Conservation (phyloP, 208 protist species). For the Trypanosoma vivax region DNA sequence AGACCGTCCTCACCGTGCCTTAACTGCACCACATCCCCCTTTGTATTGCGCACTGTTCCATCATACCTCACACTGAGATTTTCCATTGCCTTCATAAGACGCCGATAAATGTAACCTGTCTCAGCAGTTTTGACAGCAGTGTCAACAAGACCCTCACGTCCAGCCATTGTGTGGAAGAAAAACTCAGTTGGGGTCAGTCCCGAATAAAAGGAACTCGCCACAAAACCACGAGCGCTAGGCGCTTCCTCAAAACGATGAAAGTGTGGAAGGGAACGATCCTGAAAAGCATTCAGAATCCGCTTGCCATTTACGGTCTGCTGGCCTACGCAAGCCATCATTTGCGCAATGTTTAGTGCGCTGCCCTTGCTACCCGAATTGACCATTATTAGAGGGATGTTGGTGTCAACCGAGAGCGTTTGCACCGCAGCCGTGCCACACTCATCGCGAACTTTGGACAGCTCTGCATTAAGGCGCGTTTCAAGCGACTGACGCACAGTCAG, state of each 20-base stretch:
- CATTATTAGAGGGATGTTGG: conserved; percentile 99
- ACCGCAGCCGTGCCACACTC: conserved; percentile 95
- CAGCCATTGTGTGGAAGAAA: conserved; percentile 99
- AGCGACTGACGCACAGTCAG: conserved; percentile 93
- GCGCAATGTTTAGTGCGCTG: conserved; percentile 99
- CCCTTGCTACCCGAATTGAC: conserved; percentile 96
- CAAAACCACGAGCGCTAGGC: conserved; percentile 96
- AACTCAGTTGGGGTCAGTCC: conserved; percentile 98
- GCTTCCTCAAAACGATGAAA: conserved; percentile 88
- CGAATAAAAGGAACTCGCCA: conserved; percentile 98
- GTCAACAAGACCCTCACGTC: conserved; percentile 98
- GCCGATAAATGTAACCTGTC: conserved; percentile 99
- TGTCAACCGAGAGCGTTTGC: conserved; percentile 81
- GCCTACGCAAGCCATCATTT: conserved; percentile 99
- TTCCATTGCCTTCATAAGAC: conserved; percentile 99
- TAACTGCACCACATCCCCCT: conserved; percentile 94
- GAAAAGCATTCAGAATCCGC: conserved; percentile 97
- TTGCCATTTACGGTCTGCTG: conserved; percentile 98
- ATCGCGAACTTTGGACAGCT: conserved; percentile 97
- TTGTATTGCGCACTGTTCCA: conserved; percentile 94
- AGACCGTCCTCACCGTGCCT: conserved; percentile 98
- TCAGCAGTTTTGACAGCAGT: conserved; percentile 99
- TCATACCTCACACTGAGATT: conserved; percentile 98
- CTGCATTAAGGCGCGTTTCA: conserved; percentile 92
- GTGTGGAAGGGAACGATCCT: conserved; percentile 97